These are phyloP conservation scores for Stropharia rugosoannulata DNA, from an alignment of 768 basidiomycete species.

Conservation along the genomic window DNA sequence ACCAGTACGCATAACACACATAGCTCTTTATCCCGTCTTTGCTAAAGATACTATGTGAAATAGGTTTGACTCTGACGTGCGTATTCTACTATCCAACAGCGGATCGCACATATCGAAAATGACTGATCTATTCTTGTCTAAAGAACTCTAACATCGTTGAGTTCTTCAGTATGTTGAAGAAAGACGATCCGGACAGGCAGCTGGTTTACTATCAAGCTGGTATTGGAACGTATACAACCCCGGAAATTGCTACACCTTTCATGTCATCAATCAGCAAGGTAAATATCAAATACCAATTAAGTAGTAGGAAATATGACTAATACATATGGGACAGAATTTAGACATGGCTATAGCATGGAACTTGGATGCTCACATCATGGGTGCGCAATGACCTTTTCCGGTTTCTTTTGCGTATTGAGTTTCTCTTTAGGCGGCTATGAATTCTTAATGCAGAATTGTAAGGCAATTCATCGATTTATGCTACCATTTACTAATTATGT, in stretches of 20 bases:
- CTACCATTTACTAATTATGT: not conserved
- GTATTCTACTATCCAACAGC: not conserved
- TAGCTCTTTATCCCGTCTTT: not conserved
- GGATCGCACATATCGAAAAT: too few species aligned
- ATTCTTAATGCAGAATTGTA: constrained; percentile 62
- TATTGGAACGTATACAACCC: constrained; percentile 51
- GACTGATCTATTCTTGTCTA: not conserved
- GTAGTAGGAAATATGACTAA: not conserved
- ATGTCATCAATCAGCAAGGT: constrained; percentile 43
- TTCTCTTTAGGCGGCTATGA: constrained; percentile 44
- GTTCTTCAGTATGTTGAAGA: constrained; percentile 50
- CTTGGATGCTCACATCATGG: constrained; percentile 52
- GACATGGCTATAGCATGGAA: constrained; percentile 50
- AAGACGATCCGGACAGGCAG: constrained; percentile 47
- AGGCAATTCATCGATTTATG: constrained; percentile 8
- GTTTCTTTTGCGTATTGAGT: not conserved
- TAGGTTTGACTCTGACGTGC: constrained; percentile 40
- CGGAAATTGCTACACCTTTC: constrained; percentile 43
- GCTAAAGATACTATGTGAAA: not conserved
- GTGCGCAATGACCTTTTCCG: constrained; percentile 18
- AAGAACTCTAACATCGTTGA: constrained; percentile 53
- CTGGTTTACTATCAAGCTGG: constrained; percentile 63
- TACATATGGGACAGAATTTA: constrained; percentile 23
- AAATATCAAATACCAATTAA: not conserved
- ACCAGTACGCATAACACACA: constrained; percentile 29